These are phyloP conservation scores for Saccharomyces mikatae DNA, from an alignment of 805 yeast species.

Conservation along the genomic window DNA sequence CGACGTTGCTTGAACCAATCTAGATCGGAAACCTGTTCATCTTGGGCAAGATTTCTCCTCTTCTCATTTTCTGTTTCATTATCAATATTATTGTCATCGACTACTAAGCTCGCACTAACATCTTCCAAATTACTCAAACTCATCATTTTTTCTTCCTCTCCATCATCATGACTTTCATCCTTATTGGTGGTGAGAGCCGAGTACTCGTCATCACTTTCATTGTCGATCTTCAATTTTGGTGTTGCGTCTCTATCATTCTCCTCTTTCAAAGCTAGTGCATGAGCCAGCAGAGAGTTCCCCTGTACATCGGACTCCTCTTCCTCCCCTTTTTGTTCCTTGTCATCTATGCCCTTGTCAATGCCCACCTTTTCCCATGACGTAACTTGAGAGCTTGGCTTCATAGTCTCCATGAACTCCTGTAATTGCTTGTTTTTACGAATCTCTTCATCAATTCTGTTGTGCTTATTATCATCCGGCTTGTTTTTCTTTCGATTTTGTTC, in stretches of 20 bases:
- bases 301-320: slow-evolving; percentile 30
- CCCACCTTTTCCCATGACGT: slow-evolving; percentile 57
- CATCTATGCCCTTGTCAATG: slow-evolving; percentile 8
- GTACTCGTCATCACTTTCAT: slow-evolving; percentile 41
- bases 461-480: slow-evolving; percentile 24
- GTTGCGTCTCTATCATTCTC: slow-evolving; percentile 17
- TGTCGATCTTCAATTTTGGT: slow-evolving; percentile 23
- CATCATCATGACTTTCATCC: slow-evolving; percentile 20
- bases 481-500: slow-evolving; percentile 33
- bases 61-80: slow-evolving; percentile 22
- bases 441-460: slow-evolving; percentile 44
- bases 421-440: slow-evolving; percentile 59
- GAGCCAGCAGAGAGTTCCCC: slow-evolving; percentile 33
- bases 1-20: slow-evolving; percentile 82
- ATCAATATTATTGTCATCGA: slow-evolving; percentile 12
- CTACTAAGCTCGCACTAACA: background rate
- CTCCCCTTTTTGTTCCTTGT: slow-evolving; percentile 28
- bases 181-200: slow-evolving; percentile 26
- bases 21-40: slow-evolving; percentile 57
- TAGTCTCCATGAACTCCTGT: slow-evolving; percentile 72
- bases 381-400: slow-evolving; percentile 65
- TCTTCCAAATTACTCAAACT: slow-evolving; percentile 25
- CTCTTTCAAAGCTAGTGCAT: slow-evolving; percentile 33
- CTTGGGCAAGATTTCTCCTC: slow-evolving; percentile 32
- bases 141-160: slow-evolving; percentile 46